Conservation (phyloP, 495 filamentous ascomycete genomes). For the Rostrohypoxylon terebratum region DNA sequence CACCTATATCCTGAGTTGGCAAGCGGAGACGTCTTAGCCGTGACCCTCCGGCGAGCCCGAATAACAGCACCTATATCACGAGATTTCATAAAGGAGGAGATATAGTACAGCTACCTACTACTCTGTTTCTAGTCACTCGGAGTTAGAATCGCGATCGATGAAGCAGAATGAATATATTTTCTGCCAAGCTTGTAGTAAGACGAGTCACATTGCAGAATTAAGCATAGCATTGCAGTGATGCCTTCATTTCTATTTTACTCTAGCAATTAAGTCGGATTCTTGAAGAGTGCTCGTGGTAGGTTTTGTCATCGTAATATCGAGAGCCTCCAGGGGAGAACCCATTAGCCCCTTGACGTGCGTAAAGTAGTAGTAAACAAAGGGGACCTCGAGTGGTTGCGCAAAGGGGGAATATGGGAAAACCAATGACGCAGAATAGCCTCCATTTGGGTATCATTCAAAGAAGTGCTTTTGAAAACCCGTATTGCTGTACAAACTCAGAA, state of each 20-base stretch:
- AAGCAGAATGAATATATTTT: constrained; percentile 29
- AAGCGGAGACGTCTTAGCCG: constrained; percentile 34
- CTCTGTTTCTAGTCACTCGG: constrained; percentile 35
- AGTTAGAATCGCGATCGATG: constrained; percentile 21
- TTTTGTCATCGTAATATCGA: constrained; percentile 41
- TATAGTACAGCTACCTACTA: neutral
- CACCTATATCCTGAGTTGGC: constrained; percentile 37
- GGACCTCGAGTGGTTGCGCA: constrained; percentile 21
- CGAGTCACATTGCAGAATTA: constrained; percentile 45
- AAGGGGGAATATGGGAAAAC: constrained; percentile 36
- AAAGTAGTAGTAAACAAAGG: constrained; percentile 39
- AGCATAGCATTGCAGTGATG: constrained; percentile 44
- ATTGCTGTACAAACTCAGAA: constrained; percentile 42
- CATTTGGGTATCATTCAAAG: constrained; percentile 49
- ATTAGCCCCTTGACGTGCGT: constrained; percentile 42
- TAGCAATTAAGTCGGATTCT: constrained; percentile 44
- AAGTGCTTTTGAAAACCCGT: constrained; percentile 46
- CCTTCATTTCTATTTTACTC: constrained; percentile 46
- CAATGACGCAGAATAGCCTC: constrained; percentile 48
- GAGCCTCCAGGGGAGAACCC: constrained; percentile 41
- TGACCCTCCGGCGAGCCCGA: constrained; percentile 19
- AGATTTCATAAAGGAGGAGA: constrained; percentile 15
- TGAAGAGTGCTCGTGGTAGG: constrained; percentile 26
- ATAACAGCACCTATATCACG: constrained; percentile 17
- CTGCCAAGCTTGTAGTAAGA: constrained; percentile 44